phyloP scores from a whole-genome alignment of 495 filamentous ascomycete genomes.

The Aspergillus sclerotioniger region DNA sequence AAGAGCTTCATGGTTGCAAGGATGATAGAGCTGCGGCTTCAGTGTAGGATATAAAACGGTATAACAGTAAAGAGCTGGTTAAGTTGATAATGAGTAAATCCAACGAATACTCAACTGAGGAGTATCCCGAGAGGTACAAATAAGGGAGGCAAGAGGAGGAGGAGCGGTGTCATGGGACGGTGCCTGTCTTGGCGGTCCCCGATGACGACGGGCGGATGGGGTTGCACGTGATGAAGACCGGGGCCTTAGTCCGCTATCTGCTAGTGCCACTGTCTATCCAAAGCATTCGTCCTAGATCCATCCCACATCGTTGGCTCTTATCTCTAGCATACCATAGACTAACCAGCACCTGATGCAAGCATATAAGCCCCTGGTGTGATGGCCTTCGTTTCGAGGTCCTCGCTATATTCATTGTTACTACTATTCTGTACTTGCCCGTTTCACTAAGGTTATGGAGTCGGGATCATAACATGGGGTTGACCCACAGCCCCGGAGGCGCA shows the following conservation, averaged over 20 bases:
- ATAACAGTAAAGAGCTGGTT: neutral
- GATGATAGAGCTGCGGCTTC: neutral
- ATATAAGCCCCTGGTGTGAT: too few species aligned
- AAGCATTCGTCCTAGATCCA: too few species aligned
- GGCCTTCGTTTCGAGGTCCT: too few species aligned
- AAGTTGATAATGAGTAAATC: neutral
- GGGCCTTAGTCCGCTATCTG: neutral
- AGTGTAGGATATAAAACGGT: neutral
- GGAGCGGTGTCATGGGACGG: slow-evolving; percentile 13
- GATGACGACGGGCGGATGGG: neutral
- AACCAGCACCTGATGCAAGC: too few species aligned
- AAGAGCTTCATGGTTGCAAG: slow-evolving; percentile 49
- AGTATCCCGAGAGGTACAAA: neutral
- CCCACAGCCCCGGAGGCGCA: too few species aligned
- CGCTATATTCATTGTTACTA: too few species aligned
- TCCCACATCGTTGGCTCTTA: too few species aligned
- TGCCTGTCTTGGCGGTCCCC: slow-evolving; percentile 9
- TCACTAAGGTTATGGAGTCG: too few species aligned
- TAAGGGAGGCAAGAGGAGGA: slow-evolving; percentile 1
- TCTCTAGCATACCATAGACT: too few species aligned
- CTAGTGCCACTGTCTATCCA: neutral
- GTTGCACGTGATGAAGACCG: slow-evolving; percentile 9
- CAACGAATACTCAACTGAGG: neutral
- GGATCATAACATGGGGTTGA: too few species aligned
- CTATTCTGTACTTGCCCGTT: too few species aligned